Evolutionary conservation across 2,329 filamentous ascomycete genomes (phyloP), one percentile per base, ranked within the genome.

Genomic region (Fusarium begoniae): DNA sequence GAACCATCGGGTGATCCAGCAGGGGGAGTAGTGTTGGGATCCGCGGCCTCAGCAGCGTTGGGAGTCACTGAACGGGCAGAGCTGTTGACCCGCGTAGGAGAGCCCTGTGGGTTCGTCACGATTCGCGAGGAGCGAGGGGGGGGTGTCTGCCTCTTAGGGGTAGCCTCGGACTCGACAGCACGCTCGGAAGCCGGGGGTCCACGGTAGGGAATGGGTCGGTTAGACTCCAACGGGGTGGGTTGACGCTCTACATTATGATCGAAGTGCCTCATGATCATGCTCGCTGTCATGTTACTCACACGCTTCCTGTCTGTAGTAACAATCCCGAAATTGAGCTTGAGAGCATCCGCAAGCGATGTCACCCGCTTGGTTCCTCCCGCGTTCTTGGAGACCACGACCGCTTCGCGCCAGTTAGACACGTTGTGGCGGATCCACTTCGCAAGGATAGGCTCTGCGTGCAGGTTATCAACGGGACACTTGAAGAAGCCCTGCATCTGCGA

Each of bases 401-500:
- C 95, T 76, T 98, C 92, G 71, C 88, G 90, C 96, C 96, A 99
- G 74, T 93, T 90, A 20, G 90, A 87, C 44, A 99, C 92, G 80
- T 98, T 96, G 82, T 92, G 90, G 69, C 93, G 92, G 79, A 99
- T 97, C 96, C 96, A 99, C 77, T 94, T 93, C 61, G 96, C 95
- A 79, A 99, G 94, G 73, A 98, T 89, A 22, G 96, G 96, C 82
- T 99, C 96, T 58, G 96, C 96, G 78, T 98, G 94, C 60, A 99
- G 91, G 80, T 99, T 98, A 84, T 99, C 96, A 69, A 99, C 96
- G 0, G 96, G 96, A 77, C 96, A 98, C 80, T 94, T 94, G 88
- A 99, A 99, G 86, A 99, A 99, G 66, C 96, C 96, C 85, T 99
- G 96, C 94, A 98, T 98, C 85, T 98, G 96, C n/a, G 93, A 95